Conservation (phyloP, 2,329 filamentous ascomycete genomes). For the Huntiella bhutanensis region DNA sequence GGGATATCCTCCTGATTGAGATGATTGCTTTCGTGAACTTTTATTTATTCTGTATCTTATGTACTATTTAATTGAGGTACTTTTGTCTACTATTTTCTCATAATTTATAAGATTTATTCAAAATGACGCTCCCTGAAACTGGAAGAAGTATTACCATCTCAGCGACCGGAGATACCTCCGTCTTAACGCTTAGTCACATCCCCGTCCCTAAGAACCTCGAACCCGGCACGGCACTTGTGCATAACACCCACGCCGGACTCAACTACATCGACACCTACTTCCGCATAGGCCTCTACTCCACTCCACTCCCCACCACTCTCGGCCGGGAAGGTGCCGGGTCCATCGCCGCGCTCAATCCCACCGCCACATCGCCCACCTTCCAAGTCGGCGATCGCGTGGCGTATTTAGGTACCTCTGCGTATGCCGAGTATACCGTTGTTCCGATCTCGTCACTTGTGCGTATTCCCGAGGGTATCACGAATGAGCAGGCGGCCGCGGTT, state of each 20-base stretch:
- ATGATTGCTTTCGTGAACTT: too few relatives aligned
- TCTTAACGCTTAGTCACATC: conserved; percentile 42
- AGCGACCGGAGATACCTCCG: conserved; percentile 47
- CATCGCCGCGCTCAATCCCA: conserved; percentile 41
- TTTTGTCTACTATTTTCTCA: too few relatives aligned
- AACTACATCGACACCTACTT: conserved; percentile 58
- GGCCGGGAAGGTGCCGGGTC: conserved; percentile 64
- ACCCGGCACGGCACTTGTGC: conserved; percentile 39
- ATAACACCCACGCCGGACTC: conserved; percentile 42
- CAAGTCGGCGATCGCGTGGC: conserved; percentile 46
- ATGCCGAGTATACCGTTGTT: conserved; percentile 37
- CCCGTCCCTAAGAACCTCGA: conserved; percentile 29
- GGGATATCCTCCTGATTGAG: too few relatives aligned
- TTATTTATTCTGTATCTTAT: too few relatives aligned
- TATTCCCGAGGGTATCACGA: conserved; percentile 42
- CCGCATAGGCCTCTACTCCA: conserved; percentile 59
- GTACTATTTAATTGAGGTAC: too few relatives aligned
- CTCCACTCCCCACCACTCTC: conserved; percentile 47
- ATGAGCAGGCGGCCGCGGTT: conserved; percentile 45
- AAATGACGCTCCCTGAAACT: conserved; percentile 52
- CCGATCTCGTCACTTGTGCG: conserved; percentile 35
- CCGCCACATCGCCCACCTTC: conserved; percentile 33
- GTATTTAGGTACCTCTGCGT: conserved; percentile 38
- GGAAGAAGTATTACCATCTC: conserved; percentile 47
- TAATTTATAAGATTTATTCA: conserved; percentile 17